These are phyloP conservation scores for Diplosphaera chodatii DNA, from an alignment of 139 green algal species.

Conservation along the genomic window DNA sequence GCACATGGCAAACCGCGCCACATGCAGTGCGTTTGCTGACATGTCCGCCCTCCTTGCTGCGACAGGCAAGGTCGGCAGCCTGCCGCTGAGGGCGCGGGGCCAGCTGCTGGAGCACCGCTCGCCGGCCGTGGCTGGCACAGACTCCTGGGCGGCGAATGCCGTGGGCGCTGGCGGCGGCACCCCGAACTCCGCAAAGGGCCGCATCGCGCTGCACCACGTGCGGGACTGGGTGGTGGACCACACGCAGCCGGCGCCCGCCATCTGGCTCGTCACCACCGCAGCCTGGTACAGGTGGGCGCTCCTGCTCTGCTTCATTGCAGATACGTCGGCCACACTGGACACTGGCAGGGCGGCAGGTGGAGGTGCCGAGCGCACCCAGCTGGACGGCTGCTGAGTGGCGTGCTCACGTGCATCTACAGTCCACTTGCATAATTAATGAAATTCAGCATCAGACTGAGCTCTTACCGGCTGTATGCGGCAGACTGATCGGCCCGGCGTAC, in stretches of 20 bases:
- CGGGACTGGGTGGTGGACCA: slow-evolving; percentile 22
- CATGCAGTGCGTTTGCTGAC: no score
- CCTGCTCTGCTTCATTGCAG: not conserved
- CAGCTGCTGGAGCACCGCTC: slow-evolving; percentile 13
- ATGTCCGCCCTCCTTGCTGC: no score
- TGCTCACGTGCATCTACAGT: not conserved
- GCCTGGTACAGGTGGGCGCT: slow-evolving; percentile 23
- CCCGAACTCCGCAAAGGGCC: not conserved
- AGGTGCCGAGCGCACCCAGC: no score
- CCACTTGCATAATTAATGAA: not conserved
- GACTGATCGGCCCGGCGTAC: not conserved
- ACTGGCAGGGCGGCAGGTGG: no score
- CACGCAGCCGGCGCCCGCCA: not conserved
- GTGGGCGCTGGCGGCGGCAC: no score
- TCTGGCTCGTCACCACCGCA: slow-evolving; percentile 16
- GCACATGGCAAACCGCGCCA: no score
- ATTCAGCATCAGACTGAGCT: not conserved
- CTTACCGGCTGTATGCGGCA: no score
- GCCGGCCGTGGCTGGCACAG: not conserved
- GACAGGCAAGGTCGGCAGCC: slow-evolving; percentile 6
- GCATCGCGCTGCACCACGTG: slow-evolving; percentile 4
- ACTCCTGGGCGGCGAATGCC: slow-evolving; percentile 1
- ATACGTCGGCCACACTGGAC: no score
- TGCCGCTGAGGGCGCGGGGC: slow-evolving; percentile 9
- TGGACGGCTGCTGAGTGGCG: no score